Conservation (phyloP, 1,139 yeast species). For the Nematodospora anomalae region DNA sequence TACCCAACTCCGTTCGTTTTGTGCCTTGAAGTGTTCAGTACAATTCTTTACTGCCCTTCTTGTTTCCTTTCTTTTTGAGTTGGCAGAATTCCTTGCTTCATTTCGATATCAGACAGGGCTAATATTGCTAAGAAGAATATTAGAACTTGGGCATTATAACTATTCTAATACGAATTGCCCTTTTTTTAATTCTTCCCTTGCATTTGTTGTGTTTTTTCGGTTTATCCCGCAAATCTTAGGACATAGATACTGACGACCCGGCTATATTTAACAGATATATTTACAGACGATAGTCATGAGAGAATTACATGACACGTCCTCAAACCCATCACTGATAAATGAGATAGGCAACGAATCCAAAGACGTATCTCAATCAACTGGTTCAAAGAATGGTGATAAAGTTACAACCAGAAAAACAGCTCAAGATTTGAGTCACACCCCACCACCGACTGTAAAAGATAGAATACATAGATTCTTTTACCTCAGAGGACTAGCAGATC, state of each 20-base stretch:
- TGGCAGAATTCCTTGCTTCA: too few relatives aligned
- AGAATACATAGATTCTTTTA: conserved; percentile 30
- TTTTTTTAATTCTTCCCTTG: background rate
- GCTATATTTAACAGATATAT: too few relatives aligned
- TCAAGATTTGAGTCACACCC: conserved; percentile 26
- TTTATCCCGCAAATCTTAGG: background rate
- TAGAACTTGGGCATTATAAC: too few relatives aligned
- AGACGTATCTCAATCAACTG: conserved; percentile 6
- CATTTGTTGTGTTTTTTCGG: background rate
- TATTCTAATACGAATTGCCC: too few relatives aligned
- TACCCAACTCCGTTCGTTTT: too few relatives aligned
- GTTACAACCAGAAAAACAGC: conserved; percentile 12
- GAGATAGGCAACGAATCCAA: conserved; percentile 7
- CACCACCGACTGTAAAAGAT: conserved; percentile 35
- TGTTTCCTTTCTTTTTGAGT: too few relatives aligned
- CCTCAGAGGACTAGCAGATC: conserved; percentile 29
- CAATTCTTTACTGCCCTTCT: too few relatives aligned
- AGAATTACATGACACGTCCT: conserved; percentile 1
- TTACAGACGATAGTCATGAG: too few relatives aligned
- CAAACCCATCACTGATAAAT: conserved; percentile 2
- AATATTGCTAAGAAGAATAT: too few relatives aligned
- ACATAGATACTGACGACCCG: too few relatives aligned
- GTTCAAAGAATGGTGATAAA: conserved; percentile 5
- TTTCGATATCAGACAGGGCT: too few relatives aligned
- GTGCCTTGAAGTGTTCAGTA: too few relatives aligned